Evolutionary conservation across 2,329 filamentous ascomycete genomes (phyloP).

Genomic region (Diaporthe sp.): DNA sequence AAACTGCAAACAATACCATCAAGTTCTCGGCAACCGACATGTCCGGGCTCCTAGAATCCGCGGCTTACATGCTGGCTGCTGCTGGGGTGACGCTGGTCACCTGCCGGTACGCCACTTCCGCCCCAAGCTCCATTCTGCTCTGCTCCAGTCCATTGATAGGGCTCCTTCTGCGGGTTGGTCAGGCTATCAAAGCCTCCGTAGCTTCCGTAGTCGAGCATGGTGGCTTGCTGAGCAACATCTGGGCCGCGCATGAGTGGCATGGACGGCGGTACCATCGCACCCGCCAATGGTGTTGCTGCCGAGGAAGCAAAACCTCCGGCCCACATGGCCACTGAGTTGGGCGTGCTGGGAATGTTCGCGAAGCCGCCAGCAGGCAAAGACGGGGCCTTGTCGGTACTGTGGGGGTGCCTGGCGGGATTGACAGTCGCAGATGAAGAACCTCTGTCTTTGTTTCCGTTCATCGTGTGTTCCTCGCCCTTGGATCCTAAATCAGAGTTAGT

Average conservation of each 20-base stretch:
- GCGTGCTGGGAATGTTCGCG: neutral
- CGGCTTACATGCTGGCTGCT: neutral
- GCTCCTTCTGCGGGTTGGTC: neutral
- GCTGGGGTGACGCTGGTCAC: neutral
- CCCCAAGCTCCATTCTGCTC: neutral
- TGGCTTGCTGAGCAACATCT: neutral
- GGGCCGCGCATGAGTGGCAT: neutral
- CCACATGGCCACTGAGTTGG: neutral
- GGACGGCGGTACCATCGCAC: neutral
- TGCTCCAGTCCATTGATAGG: neutral
- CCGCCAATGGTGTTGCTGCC: neutral
- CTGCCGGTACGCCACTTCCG: neutral
- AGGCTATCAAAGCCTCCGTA: neutral
- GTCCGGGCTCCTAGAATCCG: neutral
- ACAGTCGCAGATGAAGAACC: neutral
- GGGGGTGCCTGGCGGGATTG: neutral
- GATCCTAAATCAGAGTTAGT: neutral
- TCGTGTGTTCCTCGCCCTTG: neutral
- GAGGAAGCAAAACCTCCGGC: constrained; percentile 25
- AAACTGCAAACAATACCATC: neutral
- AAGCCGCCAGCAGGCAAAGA: neutral
- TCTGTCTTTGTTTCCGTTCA: neutral
- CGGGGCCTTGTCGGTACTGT: neutral
- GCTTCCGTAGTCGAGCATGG: constrained; percentile 9
- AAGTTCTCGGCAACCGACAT: neutral